phyloP scores from a whole-genome alignment of 73 alveolate species.

The Stentor coeruleus region DNA sequence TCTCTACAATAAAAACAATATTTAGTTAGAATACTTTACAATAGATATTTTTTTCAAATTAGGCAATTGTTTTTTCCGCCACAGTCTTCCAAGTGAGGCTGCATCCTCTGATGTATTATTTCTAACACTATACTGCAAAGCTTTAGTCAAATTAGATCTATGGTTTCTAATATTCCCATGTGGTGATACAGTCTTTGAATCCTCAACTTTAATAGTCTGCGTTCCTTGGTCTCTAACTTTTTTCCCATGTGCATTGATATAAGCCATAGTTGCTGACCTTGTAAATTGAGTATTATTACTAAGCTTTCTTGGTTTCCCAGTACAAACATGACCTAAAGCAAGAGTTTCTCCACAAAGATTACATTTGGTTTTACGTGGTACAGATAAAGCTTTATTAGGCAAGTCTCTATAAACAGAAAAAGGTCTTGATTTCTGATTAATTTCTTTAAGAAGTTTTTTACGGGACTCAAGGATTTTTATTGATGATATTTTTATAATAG shows the following conservation, averaged over 20 bases:
- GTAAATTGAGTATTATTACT: not conserved
- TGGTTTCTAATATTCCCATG: too few relatives aligned
- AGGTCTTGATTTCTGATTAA: not conserved
- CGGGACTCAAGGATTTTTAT: not conserved
- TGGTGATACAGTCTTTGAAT: not conserved
- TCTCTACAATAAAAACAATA: too few relatives aligned
- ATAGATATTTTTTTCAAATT: too few relatives aligned
- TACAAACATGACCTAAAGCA: not conserved
- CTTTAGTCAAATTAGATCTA: too few relatives aligned
- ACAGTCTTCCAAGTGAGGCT: too few relatives aligned
- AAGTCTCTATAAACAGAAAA: not conserved
- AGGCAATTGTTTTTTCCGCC: too few relatives aligned
- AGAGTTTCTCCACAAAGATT: slow-evolving; percentile 2
- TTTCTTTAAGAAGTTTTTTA: not conserved
- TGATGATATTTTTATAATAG: not conserved
- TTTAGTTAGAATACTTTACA: too few relatives aligned
- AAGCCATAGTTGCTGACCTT: not conserved
- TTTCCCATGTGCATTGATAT: not conserved
- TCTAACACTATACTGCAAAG: too few relatives aligned
- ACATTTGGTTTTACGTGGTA: slow-evolving; percentile 4
- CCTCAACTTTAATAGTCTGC: not conserved
- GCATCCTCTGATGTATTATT: too few relatives aligned
- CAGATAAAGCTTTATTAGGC: not conserved
- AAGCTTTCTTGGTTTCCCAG: too few relatives aligned
- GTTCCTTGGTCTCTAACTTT: slow-evolving; percentile 26